Evolutionary conservation across 306 rosid genomes (phyloP).

Genomic region (Ziziphus jujuba): DNA sequence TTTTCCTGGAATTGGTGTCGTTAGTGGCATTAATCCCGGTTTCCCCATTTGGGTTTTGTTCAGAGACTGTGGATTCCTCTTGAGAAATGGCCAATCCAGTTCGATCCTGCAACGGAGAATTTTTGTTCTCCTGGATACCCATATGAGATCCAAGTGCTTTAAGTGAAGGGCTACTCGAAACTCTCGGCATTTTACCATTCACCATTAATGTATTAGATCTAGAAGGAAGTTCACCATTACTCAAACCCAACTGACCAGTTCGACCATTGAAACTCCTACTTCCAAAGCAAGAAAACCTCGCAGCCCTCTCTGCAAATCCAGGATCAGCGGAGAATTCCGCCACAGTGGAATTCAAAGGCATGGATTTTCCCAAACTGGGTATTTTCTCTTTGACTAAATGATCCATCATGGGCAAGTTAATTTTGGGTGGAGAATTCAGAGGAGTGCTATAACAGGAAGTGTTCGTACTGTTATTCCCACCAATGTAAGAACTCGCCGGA

Average conservation of each 20-base stretch:
- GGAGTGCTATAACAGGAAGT: slow-evolving; percentile 65
- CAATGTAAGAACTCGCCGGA: slow-evolving; percentile 26
- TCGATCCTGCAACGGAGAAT: slow-evolving; percentile 35
- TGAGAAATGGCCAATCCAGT: slow-evolving; percentile 48
- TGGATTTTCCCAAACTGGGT: slow-evolving; percentile 35
- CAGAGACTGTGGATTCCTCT: slow-evolving; percentile 72
- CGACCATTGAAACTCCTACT: slow-evolving; percentile 79
- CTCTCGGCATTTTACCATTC: slow-evolving; percentile 50
- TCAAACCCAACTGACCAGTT: slow-evolving; percentile 37
- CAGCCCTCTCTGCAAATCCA: slow-evolving; percentile 92
- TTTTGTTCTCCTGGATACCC: slow-evolving; percentile 34
- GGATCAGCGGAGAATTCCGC: slow-evolving; percentile 76
- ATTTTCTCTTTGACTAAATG: slow-evolving; percentile 38
- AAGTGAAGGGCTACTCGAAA: slow-evolving; percentile 77
- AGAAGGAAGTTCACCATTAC: slow-evolving; percentile 21
- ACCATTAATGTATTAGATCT: slow-evolving; percentile 39
- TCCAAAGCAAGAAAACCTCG: slow-evolving; percentile 88
- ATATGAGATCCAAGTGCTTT: slow-evolving; percentile 63
- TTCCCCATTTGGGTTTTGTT: slow-evolving; percentile 52
- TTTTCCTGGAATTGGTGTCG: slow-evolving; percentile 61
- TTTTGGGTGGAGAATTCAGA: slow-evolving; percentile 66
- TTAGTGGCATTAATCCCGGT: slow-evolving; percentile 29
- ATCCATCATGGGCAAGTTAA: slow-evolving; percentile 30
- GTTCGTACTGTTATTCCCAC: slow-evolving; percentile 38
- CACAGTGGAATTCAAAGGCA: slow-evolving; percentile 59